Evolutionary conservation across 1,139 yeast species (phyloP), one percentile per base, ranked within the genome.

Genomic region (Suhomyces anneliseae): DNA sequence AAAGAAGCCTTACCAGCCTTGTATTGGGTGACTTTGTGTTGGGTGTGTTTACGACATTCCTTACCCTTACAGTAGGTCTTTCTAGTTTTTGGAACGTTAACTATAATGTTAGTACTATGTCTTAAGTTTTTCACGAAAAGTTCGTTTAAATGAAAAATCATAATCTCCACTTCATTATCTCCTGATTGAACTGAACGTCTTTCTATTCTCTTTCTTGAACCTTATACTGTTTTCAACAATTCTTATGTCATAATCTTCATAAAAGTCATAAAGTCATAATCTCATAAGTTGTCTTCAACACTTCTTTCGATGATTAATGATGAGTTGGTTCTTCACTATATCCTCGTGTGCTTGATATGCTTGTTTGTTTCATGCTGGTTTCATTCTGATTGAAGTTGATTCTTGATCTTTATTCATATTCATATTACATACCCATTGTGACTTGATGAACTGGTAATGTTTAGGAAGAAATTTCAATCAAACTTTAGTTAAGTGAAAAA

Each of bases 81-180:
- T 88, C 99, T 92, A 81, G 97, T 92, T 89, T 93, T 93, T 83
- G 99, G 99, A 84, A 93, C 95, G 95, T 93, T 93, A 83, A 93
- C 99, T 92, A 72, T 38, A 54, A 31, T 55, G 72, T 68, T 69
- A 69, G 75, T 71, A 59, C 12, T 37, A 29, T 29, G 32, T 29
- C 32, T 29, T 19, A 2, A 19, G 15, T 14, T 19, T 19, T 19
- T 19, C 24, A 19, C 24, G 24, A 19, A 19, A 19, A 19, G 24
- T 19, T 19, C 24, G 6, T 19, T 19, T 19, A 19, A 19, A 4
- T 19, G 24, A 19, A 19, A 4, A 19, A 19, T 19, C 24, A 19
- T 19, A 19, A 19, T 19, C 24, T 19, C 24, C 24, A 19, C 24
- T 19, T 19, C 24, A 19, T 19, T 19, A 19, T 4, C 24, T 19